Percentiles rank a stretch among this genome's conserved stretches.
Conservation (phyloP, 768 basidiomycete genomes). For the Lentinula sp. region DNA sequence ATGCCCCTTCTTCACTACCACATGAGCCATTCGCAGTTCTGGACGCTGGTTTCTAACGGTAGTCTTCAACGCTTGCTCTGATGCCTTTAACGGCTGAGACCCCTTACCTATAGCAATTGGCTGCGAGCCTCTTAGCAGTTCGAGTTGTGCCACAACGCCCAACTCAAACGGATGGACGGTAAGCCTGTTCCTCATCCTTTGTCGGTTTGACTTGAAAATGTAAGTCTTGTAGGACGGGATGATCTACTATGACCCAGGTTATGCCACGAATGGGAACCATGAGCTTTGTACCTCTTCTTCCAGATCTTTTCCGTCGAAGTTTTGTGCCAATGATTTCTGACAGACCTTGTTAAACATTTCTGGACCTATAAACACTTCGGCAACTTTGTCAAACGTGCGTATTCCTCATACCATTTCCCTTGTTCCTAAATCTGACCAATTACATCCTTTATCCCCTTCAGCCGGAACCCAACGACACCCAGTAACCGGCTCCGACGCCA, state of each 20-base stretch:
- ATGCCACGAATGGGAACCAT: constrained; percentile 30
- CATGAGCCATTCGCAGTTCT: constrained; percentile 20
- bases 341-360: constrained; percentile 31
- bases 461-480: constrained; percentile 30
- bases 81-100: background rate
- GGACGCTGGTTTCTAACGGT: constrained; percentile 33
- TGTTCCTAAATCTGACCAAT: background rate
- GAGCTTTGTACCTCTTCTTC: constrained; percentile 21
- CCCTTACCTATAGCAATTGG: constrained; percentile 23
- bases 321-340: background rate
- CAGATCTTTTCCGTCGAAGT: background rate
- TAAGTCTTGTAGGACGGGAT: constrained; percentile 20
- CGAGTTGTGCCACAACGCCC: constrained; percentile 25
- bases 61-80: background rate
- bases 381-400: constrained; percentile 33
- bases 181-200: constrained; percentile 4
- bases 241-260: constrained; percentile 36
- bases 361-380: constrained; percentile 35
- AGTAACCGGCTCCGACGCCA: constrained; percentile 25
- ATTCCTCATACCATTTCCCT: background rate
- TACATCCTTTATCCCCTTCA: constrained; percentile 5
- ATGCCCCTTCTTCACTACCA: background rate
- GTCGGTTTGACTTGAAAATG: background rate
- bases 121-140: constrained; percentile 27
- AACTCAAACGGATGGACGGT: constrained; percentile 40